Conservation (phyloP, 2,329 filamentous ascomycete genomes). For the Triangularia verruculosa region DNA sequence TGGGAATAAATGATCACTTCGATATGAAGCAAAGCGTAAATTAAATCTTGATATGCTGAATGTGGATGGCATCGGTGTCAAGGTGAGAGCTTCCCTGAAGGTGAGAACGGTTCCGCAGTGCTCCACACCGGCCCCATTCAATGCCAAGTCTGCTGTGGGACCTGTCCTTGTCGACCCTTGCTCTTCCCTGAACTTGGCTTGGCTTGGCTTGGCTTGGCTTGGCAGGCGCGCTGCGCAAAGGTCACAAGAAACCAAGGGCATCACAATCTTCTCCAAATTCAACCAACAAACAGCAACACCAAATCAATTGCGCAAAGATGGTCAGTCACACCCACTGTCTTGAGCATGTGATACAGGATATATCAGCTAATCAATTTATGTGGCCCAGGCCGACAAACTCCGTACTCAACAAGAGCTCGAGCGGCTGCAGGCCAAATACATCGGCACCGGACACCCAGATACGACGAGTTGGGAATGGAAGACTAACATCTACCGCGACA, state of each 20-base stretch:
- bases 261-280: not conserved
- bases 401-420: slow-evolving; percentile 97
- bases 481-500: slow-evolving; percentile 93
- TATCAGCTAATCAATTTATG: not conserved
- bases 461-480: slow-evolving; percentile 98
- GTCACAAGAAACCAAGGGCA: not conserved
- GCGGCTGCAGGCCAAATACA: slow-evolving; percentile 89
- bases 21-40: no score
- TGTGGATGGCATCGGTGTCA: not conserved
- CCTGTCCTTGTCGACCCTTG: not conserved
- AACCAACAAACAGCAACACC: not conserved
- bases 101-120: not conserved
- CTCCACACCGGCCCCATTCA: not conserved
- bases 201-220: not conserved
- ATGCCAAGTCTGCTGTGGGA: not conserved
- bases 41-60: no score
- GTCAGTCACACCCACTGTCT: slow-evolving; percentile 8
- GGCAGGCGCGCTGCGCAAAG: not conserved
- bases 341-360: not conserved
- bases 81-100: not conserved
- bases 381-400: slow-evolving; percentile 82
- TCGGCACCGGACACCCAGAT: slow-evolving; percentile 94
- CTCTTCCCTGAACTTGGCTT: not conserved
- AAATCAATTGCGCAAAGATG: slow-evolving; percentile 15
- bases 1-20: no score